phyloP scores from a whole-genome alignment of 352 stramenopile genomes.

The Globisporangium cylindrosporum region DNA sequence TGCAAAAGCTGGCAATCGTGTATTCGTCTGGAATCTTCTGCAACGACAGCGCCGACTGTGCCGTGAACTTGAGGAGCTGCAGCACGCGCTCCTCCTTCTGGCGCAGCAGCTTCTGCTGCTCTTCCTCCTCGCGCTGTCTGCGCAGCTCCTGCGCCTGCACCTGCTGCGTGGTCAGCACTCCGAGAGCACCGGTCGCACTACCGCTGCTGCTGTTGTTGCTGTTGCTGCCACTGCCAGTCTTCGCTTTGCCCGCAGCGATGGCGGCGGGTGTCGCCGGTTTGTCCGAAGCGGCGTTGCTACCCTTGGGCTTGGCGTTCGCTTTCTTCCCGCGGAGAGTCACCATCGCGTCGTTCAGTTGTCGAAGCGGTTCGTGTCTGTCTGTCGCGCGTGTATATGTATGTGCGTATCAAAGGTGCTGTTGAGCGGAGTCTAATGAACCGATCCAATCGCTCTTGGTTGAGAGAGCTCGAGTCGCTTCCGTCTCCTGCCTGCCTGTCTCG shows the following conservation, averaged over 20 bases:
- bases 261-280: constrained; percentile 32
- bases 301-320: constrained; percentile 57
- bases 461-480: constrained; percentile 1
- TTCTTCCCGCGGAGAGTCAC: constrained; percentile 76
- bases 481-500: background rate
- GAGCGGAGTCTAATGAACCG: background rate
- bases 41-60: constrained; percentile 37
- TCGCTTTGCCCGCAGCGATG: constrained; percentile 18
- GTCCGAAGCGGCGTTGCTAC: constrained; percentile 29
- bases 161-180: constrained; percentile 10
- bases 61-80: constrained; percentile 44
- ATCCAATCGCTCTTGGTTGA: background rate
- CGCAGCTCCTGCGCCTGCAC: constrained; percentile 22
- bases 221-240: constrained; percentile 20
- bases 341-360: constrained; percentile 27
- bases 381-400: background rate
- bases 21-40: constrained; percentile 16
- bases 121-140: constrained; percentile 28
- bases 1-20: constrained; percentile 32
- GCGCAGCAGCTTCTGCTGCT: constrained; percentile 26
- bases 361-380: background rate
- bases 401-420: background rate
- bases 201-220: background rate
- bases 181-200: background rate
- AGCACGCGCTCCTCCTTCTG: constrained; percentile 45